These are phyloP conservation scores for Pleurotus tuoliensis DNA, from an alignment of 768 basidiomycete genomes.

Conservation along the genomic window DNA sequence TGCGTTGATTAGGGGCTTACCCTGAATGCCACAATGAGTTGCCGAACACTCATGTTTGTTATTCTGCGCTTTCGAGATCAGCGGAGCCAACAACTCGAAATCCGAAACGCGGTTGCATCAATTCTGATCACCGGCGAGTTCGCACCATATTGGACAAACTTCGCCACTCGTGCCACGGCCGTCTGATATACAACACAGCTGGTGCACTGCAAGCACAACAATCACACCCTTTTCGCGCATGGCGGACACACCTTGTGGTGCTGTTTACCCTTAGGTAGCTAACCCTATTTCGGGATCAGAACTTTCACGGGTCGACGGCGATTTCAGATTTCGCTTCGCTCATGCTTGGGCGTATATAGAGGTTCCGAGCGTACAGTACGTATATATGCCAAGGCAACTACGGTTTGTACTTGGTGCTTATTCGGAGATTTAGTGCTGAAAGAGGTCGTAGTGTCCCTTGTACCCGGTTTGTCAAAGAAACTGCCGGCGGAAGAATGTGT, in stretches of 20 bases:
- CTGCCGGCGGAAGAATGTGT: too few species aligned
- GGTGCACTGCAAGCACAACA: too few species aligned
- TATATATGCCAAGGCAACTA: too few species aligned
- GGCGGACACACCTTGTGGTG: not conserved
- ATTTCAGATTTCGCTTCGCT: not conserved
- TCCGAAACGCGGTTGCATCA: not conserved
- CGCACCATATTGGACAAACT: not conserved
- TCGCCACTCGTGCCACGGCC: too few species aligned
- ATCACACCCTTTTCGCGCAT: not conserved
- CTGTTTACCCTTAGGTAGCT: not conserved
- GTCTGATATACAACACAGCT: too few species aligned
- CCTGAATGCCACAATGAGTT: not conserved
- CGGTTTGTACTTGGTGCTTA: too few species aligned
- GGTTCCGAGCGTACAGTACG: too few species aligned
- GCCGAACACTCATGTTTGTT: not conserved
- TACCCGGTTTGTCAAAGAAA: too few species aligned
- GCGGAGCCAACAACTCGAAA: not conserved
- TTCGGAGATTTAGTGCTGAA: too few species aligned
- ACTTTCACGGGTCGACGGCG: constrained; percentile 8
- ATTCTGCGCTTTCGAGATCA: not conserved
- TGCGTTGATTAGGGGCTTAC: not conserved
- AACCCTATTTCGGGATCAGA: not conserved
- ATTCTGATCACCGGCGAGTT: not conserved
- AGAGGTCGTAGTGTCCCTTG: too few species aligned
- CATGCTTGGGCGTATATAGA: too few species aligned